Evolutionary conservation across 805 yeast species (phyloP).

Genomic region (Yarrowia deformans): DNA sequence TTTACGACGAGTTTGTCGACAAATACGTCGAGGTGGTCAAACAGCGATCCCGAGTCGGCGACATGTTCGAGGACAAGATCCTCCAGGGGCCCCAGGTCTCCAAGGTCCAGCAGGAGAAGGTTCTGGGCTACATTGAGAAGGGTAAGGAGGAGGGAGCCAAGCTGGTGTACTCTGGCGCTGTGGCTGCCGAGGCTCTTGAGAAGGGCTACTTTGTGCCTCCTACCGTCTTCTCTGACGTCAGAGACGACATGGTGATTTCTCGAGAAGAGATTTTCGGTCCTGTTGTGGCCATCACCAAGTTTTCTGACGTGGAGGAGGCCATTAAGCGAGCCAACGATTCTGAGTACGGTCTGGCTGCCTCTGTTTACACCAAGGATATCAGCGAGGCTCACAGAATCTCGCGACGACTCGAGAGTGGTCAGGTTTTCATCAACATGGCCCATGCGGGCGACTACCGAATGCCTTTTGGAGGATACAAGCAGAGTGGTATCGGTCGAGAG

Average conservation of each 20-base stretch:
- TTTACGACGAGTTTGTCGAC: conserved; percentile 75
- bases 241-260: conserved; percentile 69
- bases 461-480: conserved; percentile 84
- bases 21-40: conserved; percentile 63
- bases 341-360: conserved; percentile 84
- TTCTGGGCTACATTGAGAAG: conserved; percentile 72
- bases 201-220: conserved; percentile 76
- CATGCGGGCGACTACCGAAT: conserved; percentile 71
- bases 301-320: conserved; percentile 71
- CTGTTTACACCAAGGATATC: conserved; percentile 75
- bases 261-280: conserved; percentile 92
- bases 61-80: conserved; percentile 75
- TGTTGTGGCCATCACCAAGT: conserved; percentile 75
- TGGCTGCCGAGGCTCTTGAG: conserved; percentile 52
- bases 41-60: conserved; percentile 59
- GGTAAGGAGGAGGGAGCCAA: conserved; percentile 88
- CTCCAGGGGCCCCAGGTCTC: conserved; percentile 94
- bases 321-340: conserved; percentile 73
- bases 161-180: conserved; percentile 79
- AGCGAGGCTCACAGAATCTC: conserved; percentile 71
- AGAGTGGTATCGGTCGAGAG: conserved; percentile 84
- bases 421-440: conserved; percentile 75
- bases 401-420: conserved; percentile 67
- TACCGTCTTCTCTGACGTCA: conserved; percentile 76
- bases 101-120: conserved; percentile 73